A percentile compares a stretch with the other conserved stretches of the same genome.
Conservation (phyloP, 139 green algal genomes). For the Haematococcus lacustris region DNA sequence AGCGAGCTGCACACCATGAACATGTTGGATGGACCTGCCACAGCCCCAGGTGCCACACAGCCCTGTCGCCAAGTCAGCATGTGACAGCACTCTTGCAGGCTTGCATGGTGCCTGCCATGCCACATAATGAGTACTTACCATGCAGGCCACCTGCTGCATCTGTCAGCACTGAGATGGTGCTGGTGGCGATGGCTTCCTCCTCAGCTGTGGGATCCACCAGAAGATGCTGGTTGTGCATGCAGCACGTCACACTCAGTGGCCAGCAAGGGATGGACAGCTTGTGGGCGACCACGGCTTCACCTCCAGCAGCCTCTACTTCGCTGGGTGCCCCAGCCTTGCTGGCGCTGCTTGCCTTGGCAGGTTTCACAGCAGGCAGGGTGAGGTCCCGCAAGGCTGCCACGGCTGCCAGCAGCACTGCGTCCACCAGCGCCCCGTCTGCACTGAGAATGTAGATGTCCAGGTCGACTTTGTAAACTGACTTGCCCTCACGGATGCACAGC, state of each 20-base stretch:
- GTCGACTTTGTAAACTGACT: conserved; percentile 48
- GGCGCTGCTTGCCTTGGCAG: conserved; percentile 1
- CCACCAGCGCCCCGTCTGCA: conserved; percentile 55
- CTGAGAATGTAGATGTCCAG: conserved; percentile 72
- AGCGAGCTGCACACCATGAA: too few relatives aligned
- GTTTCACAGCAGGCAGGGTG: not conserved
- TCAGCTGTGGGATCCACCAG: conserved; percentile 60
- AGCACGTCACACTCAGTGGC: conserved; percentile 43
- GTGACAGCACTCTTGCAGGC: too few relatives aligned
- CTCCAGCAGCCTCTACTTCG: conserved; percentile 1
- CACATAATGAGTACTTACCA: conserved; percentile 26
- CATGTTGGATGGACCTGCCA: not conserved
- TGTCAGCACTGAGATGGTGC: conserved; percentile 37
- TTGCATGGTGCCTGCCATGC: not conserved
- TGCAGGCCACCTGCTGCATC: conserved; percentile 43
- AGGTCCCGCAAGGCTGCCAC: conserved; percentile 40
- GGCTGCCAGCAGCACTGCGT: conserved; percentile 57
- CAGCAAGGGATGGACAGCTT: conserved; percentile 10
- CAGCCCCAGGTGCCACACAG: not conserved
- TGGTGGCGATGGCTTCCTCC: conserved; percentile 53
- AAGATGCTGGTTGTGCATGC: conserved; percentile 35
- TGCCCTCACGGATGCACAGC: conserved; percentile 58
- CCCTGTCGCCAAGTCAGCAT: not conserved
- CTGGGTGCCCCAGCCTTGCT: conserved; percentile 4
- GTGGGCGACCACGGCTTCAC: not conserved